Conservation (phyloP, 768 basidiomycete species). For the Termitomyces sp. region DNA sequence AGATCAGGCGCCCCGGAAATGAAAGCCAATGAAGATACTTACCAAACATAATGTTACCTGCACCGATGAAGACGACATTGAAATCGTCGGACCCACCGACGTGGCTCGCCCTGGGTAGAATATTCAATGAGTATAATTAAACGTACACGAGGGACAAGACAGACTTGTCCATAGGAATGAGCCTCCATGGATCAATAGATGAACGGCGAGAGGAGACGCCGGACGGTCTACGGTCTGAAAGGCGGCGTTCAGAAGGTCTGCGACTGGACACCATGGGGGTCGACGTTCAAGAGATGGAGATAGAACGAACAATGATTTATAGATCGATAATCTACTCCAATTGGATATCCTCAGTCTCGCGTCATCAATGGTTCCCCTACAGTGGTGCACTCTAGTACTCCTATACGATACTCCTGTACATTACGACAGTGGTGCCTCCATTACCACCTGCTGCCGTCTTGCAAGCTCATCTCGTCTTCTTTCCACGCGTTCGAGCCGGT, state of each 20-base stretch:
- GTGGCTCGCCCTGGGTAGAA: conserved; percentile 33
- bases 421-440: conserved; percentile 14
- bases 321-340: conserved; percentile 9
- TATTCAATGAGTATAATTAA: conserved; percentile 9
- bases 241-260: conserved; percentile 42
- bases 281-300: neutral
- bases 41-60: conserved; percentile 99
- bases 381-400: neutral
- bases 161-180: conserved; percentile 79
- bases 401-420: neutral
- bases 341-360: neutral
- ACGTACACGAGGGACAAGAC: conserved; percentile 3
- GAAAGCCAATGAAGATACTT: conserved; percentile 11
- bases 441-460: conserved; percentile 20
- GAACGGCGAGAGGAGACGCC: conserved; percentile 53
- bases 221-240: conserved; percentile 35
- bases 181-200: conserved; percentile 73
- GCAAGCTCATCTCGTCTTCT: conserved; percentile 46
- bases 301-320: conserved; percentile 1
- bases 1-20: neutral
- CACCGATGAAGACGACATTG: conserved; percentile 93
- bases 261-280: conserved; percentile 29
- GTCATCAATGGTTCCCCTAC: neutral
- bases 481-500: conserved; percentile 70
- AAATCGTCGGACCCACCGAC: conserved; percentile 66